phyloP scores from a whole-genome alignment of 768 basidiomycete species.

The Kwoniella europaea region DNA sequence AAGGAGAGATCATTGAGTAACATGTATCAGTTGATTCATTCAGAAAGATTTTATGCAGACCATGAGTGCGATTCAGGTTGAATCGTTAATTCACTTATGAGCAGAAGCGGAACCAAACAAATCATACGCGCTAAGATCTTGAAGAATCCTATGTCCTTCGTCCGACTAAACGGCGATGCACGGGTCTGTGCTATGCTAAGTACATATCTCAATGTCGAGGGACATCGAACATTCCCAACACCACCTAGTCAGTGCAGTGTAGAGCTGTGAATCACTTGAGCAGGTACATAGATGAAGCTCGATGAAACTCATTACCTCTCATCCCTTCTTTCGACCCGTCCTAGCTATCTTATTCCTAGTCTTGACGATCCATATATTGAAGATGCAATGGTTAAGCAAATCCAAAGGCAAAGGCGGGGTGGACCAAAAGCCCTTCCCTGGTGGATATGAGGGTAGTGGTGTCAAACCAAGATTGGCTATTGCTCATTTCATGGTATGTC shows the following conservation, averaged over 20 bases:
- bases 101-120: slow-evolving; percentile 10
- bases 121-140: background rate
- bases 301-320: slow-evolving; percentile 13
- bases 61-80: too few relatives aligned
- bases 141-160: background rate
- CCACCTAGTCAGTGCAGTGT: background rate
- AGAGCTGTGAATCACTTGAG: background rate
- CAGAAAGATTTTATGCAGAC: too few relatives aligned
- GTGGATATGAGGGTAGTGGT: background rate
- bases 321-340: slow-evolving; percentile 26
- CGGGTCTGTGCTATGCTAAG: background rate
- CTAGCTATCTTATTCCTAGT: slow-evolving; percentile 15
- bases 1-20: too few relatives aligned
- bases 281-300: background rate
- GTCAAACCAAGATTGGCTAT: slow-evolving; percentile 39
- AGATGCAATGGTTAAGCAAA: slow-evolving; percentile 25
- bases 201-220: background rate
- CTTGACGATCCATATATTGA: slow-evolving; percentile 16
- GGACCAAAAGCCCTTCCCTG: background rate
- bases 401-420: slow-evolving; percentile 2
- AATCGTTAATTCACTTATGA: too few relatives aligned
- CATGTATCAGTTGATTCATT: too few relatives aligned
- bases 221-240: background rate
- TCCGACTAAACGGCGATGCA: background rate
- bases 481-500: slow-evolving; percentile 58